phyloP scores from a whole-genome alignment of 1,284 basidiomycete species.

The Trichosporon sp. region DNA sequence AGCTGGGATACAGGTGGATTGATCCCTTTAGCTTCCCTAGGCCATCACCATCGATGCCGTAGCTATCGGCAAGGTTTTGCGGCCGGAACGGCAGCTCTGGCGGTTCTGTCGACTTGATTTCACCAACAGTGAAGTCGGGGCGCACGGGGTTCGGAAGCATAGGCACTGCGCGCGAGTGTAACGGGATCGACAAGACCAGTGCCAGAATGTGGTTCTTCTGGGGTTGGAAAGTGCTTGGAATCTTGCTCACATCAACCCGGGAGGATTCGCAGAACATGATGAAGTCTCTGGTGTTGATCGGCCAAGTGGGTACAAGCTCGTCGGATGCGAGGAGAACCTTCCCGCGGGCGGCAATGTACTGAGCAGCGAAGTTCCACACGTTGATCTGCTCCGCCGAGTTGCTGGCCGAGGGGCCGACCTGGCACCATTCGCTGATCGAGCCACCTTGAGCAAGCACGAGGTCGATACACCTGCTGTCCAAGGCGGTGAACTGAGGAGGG shows the following conservation, averaged over 20 bases:
- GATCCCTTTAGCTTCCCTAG: neutral
- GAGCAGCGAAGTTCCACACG: neutral
- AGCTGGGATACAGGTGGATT: neutral
- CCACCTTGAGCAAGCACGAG: neutral
- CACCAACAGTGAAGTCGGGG: constrained; percentile 15
- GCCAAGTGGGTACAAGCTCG: constrained; percentile 7
- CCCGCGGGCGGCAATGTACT: neutral
- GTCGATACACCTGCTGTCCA: neutral
- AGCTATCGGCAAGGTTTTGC: constrained; percentile 1
- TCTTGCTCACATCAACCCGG: neutral
- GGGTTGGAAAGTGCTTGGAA: neutral
- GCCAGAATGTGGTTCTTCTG: constrained; percentile 12
- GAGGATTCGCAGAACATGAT: neutral
- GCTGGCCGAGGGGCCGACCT: neutral
- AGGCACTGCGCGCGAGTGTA: constrained; percentile 4
- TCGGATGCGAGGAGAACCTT: constrained; percentile 6
- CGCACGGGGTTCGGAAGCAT: constrained; percentile 28
- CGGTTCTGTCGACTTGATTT: neutral
- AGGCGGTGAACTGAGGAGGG: neutral
- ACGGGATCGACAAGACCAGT: constrained; percentile 22
- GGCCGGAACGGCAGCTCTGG: neutral
- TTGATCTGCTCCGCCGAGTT: neutral
- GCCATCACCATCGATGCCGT: constrained; percentile 1
- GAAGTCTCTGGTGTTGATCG: constrained; percentile 5
- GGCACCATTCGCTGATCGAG: neutral